Base-by-base conservation (phyloP, 768 basidiomycete species). In the Auriscalpium vulgare region DNA sequence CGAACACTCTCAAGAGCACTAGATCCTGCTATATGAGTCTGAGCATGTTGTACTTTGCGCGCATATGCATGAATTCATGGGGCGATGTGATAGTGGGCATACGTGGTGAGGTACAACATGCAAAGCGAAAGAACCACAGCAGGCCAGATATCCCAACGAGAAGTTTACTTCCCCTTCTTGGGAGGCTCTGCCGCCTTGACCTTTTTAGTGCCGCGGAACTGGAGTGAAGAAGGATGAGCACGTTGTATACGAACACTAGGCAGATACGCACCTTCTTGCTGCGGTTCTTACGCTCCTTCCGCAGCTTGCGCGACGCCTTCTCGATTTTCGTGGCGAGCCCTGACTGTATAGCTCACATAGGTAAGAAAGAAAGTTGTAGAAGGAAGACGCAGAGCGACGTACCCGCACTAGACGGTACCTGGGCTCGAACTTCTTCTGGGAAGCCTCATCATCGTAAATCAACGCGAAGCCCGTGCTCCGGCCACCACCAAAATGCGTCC, bases 201-300 rank as follows among this genome's bases (percentile, higher is more conserved):
- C 82, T 97, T 98, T 79, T 90, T 89, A 71, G 89, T 94, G 66
- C 95, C 95, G 69, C 95, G 91, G 76, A 94, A 75, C 94, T 97
- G 65, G 13, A 48, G n/a, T 47, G 45, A 55, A 13, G 36, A 51
- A 37, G 16, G 34, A 19, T 59, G 5, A 53, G 38, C 10, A 47
- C 16, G 37, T 21, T 19, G 35, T 17, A 47, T 21, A 23, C 56
- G 58, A 52, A 50, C 56, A 55, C 37, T 37, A 47, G 56, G 35
- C 44, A 66, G 11, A 51, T n/a, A 65, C 74, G n/a, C 48, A 92
- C 95, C 87, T 97, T 98, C 89, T 99, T 99, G 60, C 89, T 83
- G 71, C 95, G 87, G 78, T 99, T 99, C 84, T 99, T 99, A 68
- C 97, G 85, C 80, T 98, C 95, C 80, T 98, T 97, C 75, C 97